Conservation (phyloP, 257 asterid genomes). For the Coffea eugenioides region DNA sequence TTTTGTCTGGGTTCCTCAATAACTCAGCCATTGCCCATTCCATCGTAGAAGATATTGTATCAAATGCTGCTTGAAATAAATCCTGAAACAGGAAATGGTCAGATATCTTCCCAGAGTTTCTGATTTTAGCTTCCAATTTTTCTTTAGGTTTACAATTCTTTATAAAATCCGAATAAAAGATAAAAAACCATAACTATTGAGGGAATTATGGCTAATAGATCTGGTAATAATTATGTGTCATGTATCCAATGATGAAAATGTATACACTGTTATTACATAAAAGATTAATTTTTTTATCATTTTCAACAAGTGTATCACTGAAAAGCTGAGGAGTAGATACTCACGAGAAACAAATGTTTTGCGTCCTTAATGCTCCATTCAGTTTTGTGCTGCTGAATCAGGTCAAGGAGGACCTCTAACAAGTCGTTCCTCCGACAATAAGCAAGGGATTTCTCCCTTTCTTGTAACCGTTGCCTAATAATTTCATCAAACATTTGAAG, state of each 20-base stretch:
- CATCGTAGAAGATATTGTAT: neutral
- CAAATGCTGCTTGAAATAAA: slow-evolving; percentile 4
- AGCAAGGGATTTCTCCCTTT: neutral
- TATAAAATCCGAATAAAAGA: no score
- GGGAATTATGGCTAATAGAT: neutral
- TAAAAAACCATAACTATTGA: no score
- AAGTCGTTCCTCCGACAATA: slow-evolving; percentile 13
- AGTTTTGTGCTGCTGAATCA: neutral
- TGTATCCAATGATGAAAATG: no score
- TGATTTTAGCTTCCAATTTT: no score
- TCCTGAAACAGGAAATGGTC: neutral
- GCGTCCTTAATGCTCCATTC: neutral
- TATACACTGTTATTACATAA: no score
- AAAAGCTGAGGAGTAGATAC: no score
- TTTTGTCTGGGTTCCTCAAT: slow-evolving; percentile 4
- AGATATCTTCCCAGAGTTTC: no score
- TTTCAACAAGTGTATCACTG: no score
- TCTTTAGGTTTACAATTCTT: no score
- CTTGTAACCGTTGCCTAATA: neutral
- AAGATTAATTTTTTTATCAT: no score
- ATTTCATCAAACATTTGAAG: slow-evolving; percentile 1
- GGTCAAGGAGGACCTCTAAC: slow-evolving; percentile 14
- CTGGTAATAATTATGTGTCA: no score
- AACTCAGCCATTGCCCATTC: slow-evolving; percentile 4
- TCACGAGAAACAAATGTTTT: neutral